Evolutionary conservation across 306 rosid species (phyloP).

Genomic region (Cercis canadensis): DNA sequence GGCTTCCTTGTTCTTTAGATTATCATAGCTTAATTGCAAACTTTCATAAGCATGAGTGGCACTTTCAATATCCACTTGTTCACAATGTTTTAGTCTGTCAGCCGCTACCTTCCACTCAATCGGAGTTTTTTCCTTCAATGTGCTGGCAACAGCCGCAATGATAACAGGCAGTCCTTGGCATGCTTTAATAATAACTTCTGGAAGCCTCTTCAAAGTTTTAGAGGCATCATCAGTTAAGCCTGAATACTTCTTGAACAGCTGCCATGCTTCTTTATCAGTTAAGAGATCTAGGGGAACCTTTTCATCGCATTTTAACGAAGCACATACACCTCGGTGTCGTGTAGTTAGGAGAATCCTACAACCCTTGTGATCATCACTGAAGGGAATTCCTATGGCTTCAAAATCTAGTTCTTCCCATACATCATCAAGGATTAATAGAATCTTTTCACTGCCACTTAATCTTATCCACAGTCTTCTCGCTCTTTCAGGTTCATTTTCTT

Average conservation of each 20-base stretch:
- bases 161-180: slow-evolving; percentile 6
- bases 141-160: neutral
- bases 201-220: neutral
- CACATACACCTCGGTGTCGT: neutral
- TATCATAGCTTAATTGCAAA: neutral
- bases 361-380: neutral
- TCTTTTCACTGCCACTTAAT: neutral
- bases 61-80: neutral
- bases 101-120: neutral
- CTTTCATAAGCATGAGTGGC: neutral
- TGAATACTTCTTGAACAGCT: neutral
- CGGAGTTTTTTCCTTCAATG: neutral
- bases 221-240: neutral
- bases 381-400: neutral
- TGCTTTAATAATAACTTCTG: neutral
- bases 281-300: neutral
- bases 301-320: neutral
- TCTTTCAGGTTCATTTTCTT: too few species aligned
- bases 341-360: neutral
- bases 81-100: neutral
- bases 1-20: neutral
- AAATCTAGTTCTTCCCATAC: neutral
- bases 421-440: slow-evolving; percentile 1
- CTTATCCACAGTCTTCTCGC: neutral
- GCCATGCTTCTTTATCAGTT: neutral